These are phyloP conservation scores for Ceratobasidium sp. DNA, from an alignment of 1,284 basidiomycete species.

Conservation along the genomic window DNA sequence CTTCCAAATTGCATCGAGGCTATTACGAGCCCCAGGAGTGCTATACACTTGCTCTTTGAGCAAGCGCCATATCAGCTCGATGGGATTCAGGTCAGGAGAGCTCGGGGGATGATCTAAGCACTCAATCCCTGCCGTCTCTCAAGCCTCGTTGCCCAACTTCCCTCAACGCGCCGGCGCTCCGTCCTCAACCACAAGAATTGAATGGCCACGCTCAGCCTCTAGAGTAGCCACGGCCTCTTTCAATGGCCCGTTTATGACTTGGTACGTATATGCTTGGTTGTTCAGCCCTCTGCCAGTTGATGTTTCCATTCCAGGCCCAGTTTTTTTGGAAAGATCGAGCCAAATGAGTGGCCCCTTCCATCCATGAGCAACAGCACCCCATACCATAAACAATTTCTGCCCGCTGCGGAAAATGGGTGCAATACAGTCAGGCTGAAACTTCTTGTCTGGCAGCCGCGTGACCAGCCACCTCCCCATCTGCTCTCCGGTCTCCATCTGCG, in stretches of 20 bases:
- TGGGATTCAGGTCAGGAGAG: slow-evolving; percentile 33
- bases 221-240: background rate
- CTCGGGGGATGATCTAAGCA: slow-evolving; percentile 16
- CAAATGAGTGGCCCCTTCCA: slow-evolving; percentile 3
- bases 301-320: no score
- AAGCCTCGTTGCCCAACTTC: background rate
- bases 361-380: slow-evolving; percentile 7
- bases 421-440: background rate
- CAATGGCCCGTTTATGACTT: slow-evolving; percentile 25
- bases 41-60: slow-evolving; percentile 21
- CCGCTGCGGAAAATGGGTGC: slow-evolving; percentile 21
- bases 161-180: slow-evolving; percentile 14
- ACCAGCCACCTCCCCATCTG: background rate
- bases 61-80: slow-evolving; percentile 23
- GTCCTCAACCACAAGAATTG: slow-evolving; percentile 32
- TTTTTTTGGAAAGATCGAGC: background rate
- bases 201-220: background rate
- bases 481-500: slow-evolving; percentile 1
- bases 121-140: background rate
- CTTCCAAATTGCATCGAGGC: background rate
- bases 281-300: slow-evolving; percentile 15
- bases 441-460: background rate
- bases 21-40: background rate
- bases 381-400: background rate
- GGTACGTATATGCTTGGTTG: slow-evolving; percentile 21